phyloP scores from a whole-genome alignment of 306 rosid species.

The Lagenaria siceraria region DNA sequence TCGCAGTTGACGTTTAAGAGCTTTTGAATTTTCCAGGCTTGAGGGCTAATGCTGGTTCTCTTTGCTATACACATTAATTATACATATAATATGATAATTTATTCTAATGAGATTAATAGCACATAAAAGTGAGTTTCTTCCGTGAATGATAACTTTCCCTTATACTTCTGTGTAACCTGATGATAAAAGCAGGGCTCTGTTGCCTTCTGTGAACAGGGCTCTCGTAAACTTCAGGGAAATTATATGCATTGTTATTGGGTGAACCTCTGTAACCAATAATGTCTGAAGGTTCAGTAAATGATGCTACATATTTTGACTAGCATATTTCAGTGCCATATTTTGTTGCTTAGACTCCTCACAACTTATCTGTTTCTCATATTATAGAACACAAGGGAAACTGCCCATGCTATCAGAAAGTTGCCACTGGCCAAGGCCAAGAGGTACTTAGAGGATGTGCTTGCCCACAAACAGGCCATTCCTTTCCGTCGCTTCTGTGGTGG shows the following conservation, averaged over 20 bases:
- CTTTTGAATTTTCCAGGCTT: slow-evolving; percentile 4
- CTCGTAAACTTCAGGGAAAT: slow-evolving; percentile 46
- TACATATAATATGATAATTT: too few species aligned
- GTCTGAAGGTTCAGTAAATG: slow-evolving; percentile 59
- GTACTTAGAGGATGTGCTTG: slow-evolving; percentile 86
- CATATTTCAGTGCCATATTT: not conserved
- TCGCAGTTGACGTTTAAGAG: not conserved
- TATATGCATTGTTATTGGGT: slow-evolving; percentile 49
- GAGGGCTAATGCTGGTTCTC: not conserved
- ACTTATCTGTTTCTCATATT: not conserved
- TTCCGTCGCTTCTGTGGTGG: slow-evolving; percentile 88
- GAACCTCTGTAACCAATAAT: slow-evolving; percentile 38
- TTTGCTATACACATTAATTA: too few species aligned
- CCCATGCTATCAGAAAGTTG: slow-evolving; percentile 64
- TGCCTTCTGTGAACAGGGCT: slow-evolving; percentile 33
- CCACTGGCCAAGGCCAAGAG: slow-evolving; percentile 70
- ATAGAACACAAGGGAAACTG: slow-evolving; percentile 95
- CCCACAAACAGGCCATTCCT: slow-evolving; percentile 95
- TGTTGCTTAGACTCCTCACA: not conserved
- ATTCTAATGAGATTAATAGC: not conserved
- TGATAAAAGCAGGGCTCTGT: slow-evolving; percentile 33
- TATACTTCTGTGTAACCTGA: slow-evolving; percentile 14
- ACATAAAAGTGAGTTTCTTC: not conserved
- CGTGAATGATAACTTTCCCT: not conserved
- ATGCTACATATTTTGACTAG: slow-evolving; percentile 22